phyloP scores from a whole-genome alignment of 2,329 filamentous ascomycete species.

The Trichophyton equinum region DNA sequence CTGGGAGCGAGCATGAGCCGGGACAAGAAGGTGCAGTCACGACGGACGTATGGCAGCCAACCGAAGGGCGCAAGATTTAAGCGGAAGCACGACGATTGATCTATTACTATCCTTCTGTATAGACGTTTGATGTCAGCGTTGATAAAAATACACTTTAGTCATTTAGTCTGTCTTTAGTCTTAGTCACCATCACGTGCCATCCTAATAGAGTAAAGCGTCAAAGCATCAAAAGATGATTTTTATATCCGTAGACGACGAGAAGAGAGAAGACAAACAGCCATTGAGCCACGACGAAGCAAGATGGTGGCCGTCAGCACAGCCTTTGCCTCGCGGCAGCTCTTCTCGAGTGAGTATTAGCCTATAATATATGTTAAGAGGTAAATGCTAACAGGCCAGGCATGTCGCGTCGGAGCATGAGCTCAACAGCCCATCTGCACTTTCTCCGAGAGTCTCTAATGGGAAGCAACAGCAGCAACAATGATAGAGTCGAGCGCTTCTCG shows the following conservation, averaged over 20 bases:
- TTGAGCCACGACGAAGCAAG: not conserved
- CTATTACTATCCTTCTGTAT: not conserved
- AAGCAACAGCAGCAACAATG: not conserved
- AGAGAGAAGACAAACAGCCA: not conserved
- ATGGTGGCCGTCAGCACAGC: slow-evolving; percentile 31
- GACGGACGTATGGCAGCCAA: slow-evolving; percentile 67
- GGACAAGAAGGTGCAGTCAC: slow-evolving; percentile 55
- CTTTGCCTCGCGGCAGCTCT: slow-evolving; percentile 27
- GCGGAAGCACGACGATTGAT: slow-evolving; percentile 28
- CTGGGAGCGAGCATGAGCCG: slow-evolving; percentile 64
- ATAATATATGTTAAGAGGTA: too few species aligned
- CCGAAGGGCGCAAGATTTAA: slow-evolving; percentile 52
- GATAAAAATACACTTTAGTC: not conserved
- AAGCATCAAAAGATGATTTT: not conserved
- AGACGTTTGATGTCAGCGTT: not conserved
- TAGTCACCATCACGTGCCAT: too few species aligned
- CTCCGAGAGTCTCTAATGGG: not conserved
- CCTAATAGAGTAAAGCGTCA: too few species aligned
- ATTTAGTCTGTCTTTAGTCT: too few species aligned
- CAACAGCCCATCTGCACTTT: slow-evolving; percentile 7
- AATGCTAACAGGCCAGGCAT: too few species aligned
- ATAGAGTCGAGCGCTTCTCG: too few species aligned
- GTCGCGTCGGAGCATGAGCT: slow-evolving; percentile 10
- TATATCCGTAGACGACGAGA: too few species aligned
- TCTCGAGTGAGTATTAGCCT: slow-evolving; percentile 14